A percentile compares a stretch with the other conserved stretches of the same genome.
Conservation (phyloP, 768 basidiomycete genomes). For the Termitomyces sp. region DNA sequence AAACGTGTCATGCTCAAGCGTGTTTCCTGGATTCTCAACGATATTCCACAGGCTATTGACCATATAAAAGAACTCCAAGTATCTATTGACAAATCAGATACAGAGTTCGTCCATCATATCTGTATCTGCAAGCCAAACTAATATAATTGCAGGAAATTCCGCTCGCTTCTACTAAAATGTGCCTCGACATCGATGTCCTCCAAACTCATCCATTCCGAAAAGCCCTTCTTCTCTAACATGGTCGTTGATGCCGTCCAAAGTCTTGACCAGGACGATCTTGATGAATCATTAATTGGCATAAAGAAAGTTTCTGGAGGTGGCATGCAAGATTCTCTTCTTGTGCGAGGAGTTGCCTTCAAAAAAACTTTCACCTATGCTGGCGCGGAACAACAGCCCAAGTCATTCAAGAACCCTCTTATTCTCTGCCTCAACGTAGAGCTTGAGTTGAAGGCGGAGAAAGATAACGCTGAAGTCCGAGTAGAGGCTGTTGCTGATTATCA, state of each 20-base stretch:
- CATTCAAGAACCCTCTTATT: slow-evolving; percentile 82
- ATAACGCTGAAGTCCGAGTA: slow-evolving; percentile 97
- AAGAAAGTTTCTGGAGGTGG: slow-evolving; percentile 98
- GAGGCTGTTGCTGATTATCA: slow-evolving; percentile 98
- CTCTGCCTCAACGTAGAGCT: slow-evolving; percentile 96
- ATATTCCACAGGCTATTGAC: slow-evolving; percentile 61
- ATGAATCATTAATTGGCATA: slow-evolving; percentile 93
- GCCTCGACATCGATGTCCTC: slow-evolving; percentile 99
- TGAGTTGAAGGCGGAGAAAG: slow-evolving; percentile 98
- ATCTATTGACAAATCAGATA: slow-evolving; percentile 81
- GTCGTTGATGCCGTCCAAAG: slow-evolving; percentile 95
- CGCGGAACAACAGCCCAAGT: slow-evolving; percentile 97
- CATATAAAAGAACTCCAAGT: slow-evolving; percentile 88
- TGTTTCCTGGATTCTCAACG: not conserved
- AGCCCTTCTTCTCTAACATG: slow-evolving; percentile 98
- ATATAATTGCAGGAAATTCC: slow-evolving; percentile 64
- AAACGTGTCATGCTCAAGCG: slow-evolving; percentile 21
- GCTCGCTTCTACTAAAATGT: slow-evolving; percentile 90
- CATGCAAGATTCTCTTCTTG: slow-evolving; percentile 90
- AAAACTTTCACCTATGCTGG: slow-evolving; percentile 99
- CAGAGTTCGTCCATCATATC: slow-evolving; percentile 55
- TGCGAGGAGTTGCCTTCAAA: slow-evolving; percentile 94
- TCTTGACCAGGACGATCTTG: slow-evolving; percentile 88
- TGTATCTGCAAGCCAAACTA: slow-evolving; percentile 11
- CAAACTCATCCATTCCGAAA: slow-evolving; percentile 97